Conservation (phyloP, 306 rosid genomes). For the Mucuna pruriens region DNA sequence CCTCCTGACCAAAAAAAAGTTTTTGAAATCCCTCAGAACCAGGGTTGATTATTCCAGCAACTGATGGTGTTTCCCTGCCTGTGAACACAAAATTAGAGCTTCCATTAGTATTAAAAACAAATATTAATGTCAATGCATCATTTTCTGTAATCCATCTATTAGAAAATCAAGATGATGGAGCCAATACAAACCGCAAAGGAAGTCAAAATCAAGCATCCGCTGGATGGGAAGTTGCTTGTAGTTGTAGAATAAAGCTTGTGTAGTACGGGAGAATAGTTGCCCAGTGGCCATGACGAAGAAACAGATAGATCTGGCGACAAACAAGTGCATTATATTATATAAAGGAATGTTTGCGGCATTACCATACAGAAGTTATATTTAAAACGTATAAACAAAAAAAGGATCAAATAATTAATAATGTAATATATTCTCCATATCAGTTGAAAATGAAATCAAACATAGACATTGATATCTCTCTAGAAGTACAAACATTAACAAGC, state of each 20-base stretch:
- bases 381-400: not conserved
- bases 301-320: conserved; percentile 53
- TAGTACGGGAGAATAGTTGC: conserved; percentile 88
- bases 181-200: conserved; percentile 81
- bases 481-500: not conserved
- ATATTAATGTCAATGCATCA: not conserved
- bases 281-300: conserved; percentile 81
- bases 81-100: conserved; percentile 38
- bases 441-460: conserved; percentile 21
- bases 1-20: conserved; percentile 97
- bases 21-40: conserved; percentile 99
- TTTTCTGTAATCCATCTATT: not conserved
- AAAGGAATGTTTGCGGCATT: not conserved
- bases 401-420: not conserved
- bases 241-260: conserved; percentile 95
- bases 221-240: conserved; percentile 98
- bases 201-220: conserved; percentile 99
- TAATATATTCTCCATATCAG: not conserved
- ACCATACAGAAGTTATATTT: conserved; percentile 3
- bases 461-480: not conserved
- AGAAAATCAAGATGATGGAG: conserved; percentile 31
- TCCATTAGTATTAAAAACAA: conserved; percentile 23
- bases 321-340: conserved; percentile 31
- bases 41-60: conserved; percentile 97
- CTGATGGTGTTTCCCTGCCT: conserved; percentile 99